Conservation (phyloP, 78 protist species). For the Salpingoeca rosetta region DNA sequence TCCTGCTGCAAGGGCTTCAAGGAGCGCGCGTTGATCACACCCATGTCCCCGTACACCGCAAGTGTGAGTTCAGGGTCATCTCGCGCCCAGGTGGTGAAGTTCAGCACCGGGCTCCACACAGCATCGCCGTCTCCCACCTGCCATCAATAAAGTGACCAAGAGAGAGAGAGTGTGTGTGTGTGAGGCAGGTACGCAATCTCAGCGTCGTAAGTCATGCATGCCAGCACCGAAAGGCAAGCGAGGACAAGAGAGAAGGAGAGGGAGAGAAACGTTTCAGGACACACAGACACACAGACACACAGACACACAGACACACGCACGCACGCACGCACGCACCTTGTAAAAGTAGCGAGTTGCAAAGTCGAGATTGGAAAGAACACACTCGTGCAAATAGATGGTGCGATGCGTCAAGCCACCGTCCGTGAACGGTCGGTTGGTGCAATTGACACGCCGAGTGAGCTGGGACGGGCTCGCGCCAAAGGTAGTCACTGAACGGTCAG, state of each 20-base stretch:
- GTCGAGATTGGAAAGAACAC: neutral
- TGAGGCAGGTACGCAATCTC: too few relatives aligned
- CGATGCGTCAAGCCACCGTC: neutral
- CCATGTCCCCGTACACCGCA: constrained; percentile 2
- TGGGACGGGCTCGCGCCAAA: neutral
- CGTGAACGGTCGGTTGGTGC: neutral
- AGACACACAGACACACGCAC: neutral
- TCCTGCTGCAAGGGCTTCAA: neutral
- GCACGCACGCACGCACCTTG: neutral
- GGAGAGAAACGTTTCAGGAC: neutral
- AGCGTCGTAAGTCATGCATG: too few relatives aligned
- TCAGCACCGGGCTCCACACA: neutral
- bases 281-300: too few relatives aligned
- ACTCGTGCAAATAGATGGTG: neutral
- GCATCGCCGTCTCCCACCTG: neutral
- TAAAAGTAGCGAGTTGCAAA: neutral
- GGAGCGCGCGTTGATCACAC: neutral
- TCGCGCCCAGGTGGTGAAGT: neutral
- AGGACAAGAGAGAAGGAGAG: neutral
- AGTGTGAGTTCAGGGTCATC: neutral
- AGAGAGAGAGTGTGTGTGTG: too few relatives aligned
- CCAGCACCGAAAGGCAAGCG: too few relatives aligned
- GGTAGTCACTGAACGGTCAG: neutral
- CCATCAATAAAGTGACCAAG: neutral
- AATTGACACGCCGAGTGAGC: neutral